A percentile compares a stretch with the other conserved stretches of the same genome.
Evolutionary conservation across 2,329 filamentous ascomycete species (phyloP).

Genomic region (Zasmidium angulare): DNA sequence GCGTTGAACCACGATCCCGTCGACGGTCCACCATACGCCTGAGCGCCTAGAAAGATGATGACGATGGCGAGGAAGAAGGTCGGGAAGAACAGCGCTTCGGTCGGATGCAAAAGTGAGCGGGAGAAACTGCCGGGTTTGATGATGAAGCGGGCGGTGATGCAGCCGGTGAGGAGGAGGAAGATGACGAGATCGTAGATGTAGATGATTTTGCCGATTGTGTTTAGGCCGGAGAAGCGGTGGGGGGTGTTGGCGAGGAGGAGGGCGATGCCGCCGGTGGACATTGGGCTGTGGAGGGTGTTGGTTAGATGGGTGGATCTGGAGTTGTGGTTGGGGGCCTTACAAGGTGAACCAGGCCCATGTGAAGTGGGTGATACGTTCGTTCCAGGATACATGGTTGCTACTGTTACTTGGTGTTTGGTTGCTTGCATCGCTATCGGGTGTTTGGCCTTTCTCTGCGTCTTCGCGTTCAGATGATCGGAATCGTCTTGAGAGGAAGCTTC

Average conservation of each 20-base stretch:
- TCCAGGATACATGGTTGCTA: background rate
- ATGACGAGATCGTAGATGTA: conserved; percentile 53
- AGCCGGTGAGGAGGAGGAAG: conserved; percentile 38
- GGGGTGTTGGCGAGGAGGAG: conserved; percentile 46
- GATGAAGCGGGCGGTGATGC: conserved; percentile 46
- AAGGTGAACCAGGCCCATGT: conserved; percentile 41
- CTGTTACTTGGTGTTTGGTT: background rate
- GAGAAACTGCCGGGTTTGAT: conserved; percentile 46
- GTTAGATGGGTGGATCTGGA: background rate
- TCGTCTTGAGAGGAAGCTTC: background rate
- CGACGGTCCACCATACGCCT: conserved; percentile 62
- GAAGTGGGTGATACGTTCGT: conserved; percentile 9
- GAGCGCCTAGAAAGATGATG: conserved; percentile 63
- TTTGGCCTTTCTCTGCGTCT: background rate
- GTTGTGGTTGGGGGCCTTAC: conserved; percentile 42
- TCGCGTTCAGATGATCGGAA: background rate
- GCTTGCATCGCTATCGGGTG: background rate
- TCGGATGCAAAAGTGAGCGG: conserved; percentile 49
- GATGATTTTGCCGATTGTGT: conserved; percentile 52
- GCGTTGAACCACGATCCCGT: conserved; percentile 55
- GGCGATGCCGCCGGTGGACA: conserved; percentile 50
- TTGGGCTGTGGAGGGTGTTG: conserved; percentile 32
- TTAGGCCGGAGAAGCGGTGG: conserved; percentile 49
- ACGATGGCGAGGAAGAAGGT: conserved; percentile 39
- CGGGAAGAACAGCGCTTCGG: conserved; percentile 52